Evolutionary conservation across 1,284 basidiomycete species (phyloP).

Genomic region (Trametes polyzona): DNA sequence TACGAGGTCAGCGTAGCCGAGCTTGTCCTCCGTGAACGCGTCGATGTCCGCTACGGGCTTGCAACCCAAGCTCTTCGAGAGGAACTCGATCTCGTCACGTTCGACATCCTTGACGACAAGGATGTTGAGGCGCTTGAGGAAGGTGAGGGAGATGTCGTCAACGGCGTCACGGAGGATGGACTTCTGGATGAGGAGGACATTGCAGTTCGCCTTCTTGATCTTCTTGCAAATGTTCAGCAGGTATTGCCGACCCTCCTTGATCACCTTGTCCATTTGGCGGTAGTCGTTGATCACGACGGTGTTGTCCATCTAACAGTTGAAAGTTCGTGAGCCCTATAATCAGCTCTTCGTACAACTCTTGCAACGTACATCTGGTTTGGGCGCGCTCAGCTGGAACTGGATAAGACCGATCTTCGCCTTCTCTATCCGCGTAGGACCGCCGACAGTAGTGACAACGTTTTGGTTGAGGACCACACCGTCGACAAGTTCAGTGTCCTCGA

Average conservation of each 20-base stretch:
- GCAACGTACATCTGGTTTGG: constrained; percentile 95
- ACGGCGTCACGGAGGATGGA: constrained; percentile 99
- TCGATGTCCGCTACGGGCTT: constrained; percentile 99
- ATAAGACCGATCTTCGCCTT: constrained; percentile 99
- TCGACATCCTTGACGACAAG: constrained; percentile 98
- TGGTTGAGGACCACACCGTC: constrained; percentile 98
- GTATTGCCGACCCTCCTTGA: constrained; percentile 99
- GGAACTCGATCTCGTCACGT: constrained; percentile 98
- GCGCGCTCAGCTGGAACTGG: constrained; percentile 97
- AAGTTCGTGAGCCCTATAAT: background rate
- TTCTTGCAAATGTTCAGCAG: constrained; percentile 98
- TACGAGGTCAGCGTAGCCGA: constrained; percentile 94
- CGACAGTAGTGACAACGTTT: constrained; percentile 88
- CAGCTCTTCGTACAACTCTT: too few species aligned
- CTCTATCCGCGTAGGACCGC: constrained; percentile 94
- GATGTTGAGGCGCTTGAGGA: constrained; percentile 97
- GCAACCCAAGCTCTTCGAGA: constrained; percentile 93
- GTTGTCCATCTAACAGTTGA: constrained; percentile 89
- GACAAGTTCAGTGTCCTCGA: constrained; percentile 97
- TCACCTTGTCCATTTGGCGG: constrained; percentile 99
- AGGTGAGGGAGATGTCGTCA: constrained; percentile 97
- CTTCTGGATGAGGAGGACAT: constrained; percentile 98
- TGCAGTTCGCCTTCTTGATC: constrained; percentile 99
- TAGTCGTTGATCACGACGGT: constrained; percentile 99
- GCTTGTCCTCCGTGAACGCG: constrained; percentile 98